Base-by-base conservation (phyloP, 495 filamentous ascomycete species). In the Oidiodendron maius region DNA sequence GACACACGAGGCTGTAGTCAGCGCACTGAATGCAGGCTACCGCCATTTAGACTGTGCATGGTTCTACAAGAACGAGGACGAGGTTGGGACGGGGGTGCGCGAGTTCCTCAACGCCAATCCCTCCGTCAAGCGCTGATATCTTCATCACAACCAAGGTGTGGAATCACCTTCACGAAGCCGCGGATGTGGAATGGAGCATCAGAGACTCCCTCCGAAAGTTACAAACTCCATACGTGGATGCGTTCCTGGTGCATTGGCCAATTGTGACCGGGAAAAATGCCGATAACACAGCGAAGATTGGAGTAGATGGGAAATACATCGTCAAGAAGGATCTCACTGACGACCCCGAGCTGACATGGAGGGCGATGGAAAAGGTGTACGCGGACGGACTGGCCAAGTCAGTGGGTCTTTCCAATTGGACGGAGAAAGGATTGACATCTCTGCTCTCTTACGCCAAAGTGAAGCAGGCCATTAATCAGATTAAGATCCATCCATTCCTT, bases 391-490 rank as follows among this genome's bases (percentile, higher is more conserved):
- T 48, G 15, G 41, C 55, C 11, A 51, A 50, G 23, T 68, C 74
- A 28, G 71, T 74, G 52, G 68, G 72, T 10, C 21, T 61, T 25
- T 55, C 54, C 0, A 61, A 58, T 40, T 57, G 40, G 22, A 55
- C 50, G 5, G 80, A 87, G 47, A 71, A 86, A 57, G 77, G 84
- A 42, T 70, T 83, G 43, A 85, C 82, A 57, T 58, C 72, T 21
- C 83, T 74, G 67, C 82, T 79, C 36, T 25, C 40, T 11, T 57
- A 41, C 40, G 53, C 44, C 12, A 58, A 15, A n/a, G 83, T 81
- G 56, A 73, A 82, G 34, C 89, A 89, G 3, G 81, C 84, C 9
- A 86, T 90, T 55, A 94, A 95, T 77, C 87, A 95, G 70, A 82
- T 95, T 58, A 89, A 96, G 67, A 71, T 91, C 17, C 87, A 93